A percentile compares a stretch with the other conserved stretches of the same genome.
Evolutionary conservation across 495 filamentous ascomycete genomes (phyloP).

Genomic region (Pyrenopolyporus hunteri): DNA sequence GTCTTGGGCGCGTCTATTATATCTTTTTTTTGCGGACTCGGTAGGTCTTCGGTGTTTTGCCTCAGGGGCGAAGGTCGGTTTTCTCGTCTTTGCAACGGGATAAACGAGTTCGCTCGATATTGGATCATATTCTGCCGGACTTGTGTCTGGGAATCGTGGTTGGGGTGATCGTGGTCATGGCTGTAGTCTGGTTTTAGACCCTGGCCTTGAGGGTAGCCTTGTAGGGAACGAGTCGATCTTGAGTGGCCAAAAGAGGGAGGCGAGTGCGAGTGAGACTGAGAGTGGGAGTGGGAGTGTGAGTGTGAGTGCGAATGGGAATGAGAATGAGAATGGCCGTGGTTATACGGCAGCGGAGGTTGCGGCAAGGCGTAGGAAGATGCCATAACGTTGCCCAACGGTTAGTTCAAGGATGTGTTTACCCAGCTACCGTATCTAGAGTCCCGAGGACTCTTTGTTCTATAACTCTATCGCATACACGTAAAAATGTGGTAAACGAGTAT

Average conservation of each 20-base stretch:
- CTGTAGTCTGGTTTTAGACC: slow-evolving; percentile 27
- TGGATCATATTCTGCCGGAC: slow-evolving; percentile 43
- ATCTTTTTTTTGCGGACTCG: slow-evolving; percentile 18
- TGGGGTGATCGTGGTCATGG: slow-evolving; percentile 17
- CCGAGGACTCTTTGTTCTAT: slow-evolving; percentile 10
- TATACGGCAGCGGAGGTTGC: slow-evolving; percentile 52
- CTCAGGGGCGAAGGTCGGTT: slow-evolving; percentile 45
- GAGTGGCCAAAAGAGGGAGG: slow-evolving; percentile 44
- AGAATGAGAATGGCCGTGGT: slow-evolving; percentile 48
- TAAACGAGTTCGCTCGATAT: slow-evolving; percentile 43
- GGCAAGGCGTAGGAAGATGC: slow-evolving; percentile 59
- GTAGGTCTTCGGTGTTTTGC: slow-evolving; percentile 25
- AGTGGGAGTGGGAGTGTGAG: slow-evolving; percentile 44
- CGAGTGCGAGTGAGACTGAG: slow-evolving; percentile 52
- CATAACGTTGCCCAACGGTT: slow-evolving; percentile 41
- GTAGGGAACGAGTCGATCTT: slow-evolving; percentile 38
- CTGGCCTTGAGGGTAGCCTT: slow-evolving; percentile 34
- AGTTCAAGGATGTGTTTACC: neutral
- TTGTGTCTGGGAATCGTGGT: slow-evolving; percentile 46
- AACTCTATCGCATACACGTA: slow-evolving; percentile 19
- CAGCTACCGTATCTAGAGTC: slow-evolving; percentile 5
- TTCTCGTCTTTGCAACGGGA: slow-evolving; percentile 43
- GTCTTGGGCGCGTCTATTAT: slow-evolving; percentile 8
- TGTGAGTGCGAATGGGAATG: slow-evolving; percentile 45
- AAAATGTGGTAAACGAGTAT: slow-evolving; percentile 1